These are phyloP conservation scores for Gossypium armourianum DNA, from an alignment of 441 rosid genomes.

Conservation along the genomic window DNA sequence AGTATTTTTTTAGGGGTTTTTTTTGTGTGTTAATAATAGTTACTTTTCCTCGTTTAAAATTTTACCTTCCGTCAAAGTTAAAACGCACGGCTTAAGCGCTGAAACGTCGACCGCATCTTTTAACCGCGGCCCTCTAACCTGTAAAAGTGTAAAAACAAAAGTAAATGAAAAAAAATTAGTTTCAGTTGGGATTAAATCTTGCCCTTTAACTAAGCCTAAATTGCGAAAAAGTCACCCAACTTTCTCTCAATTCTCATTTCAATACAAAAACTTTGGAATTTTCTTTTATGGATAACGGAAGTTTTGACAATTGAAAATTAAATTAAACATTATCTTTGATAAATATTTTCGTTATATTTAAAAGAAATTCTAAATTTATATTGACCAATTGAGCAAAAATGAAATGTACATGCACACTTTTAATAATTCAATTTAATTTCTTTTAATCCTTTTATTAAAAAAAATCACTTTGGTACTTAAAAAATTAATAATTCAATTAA, in stretches of 20 bases:
- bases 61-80: conserved; percentile 47
- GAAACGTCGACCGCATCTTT: conserved; percentile 49
- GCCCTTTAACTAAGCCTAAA: not conserved
- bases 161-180: not conserved
- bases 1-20: no score
- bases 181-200: not conserved
- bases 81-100: conserved; percentile 51
- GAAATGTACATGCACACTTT: not conserved
- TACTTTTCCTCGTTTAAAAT: not conserved
- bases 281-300: not conserved
- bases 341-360: not conserved
- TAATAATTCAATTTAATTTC: no score
- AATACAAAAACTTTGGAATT: not conserved
- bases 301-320: not conserved
- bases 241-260: not conserved
- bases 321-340: not conserved
- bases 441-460: no score
- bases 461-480: no score
- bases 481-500: no score
- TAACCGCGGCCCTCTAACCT: conserved; percentile 46
- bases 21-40: not conserved
- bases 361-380: not conserved
- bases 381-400: not conserved
- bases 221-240: not conserved
- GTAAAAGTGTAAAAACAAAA: not conserved